Percentiles rank a stretch among this genome's conserved stretches.
phyloP scores from a whole-genome alignment of 2,329 filamentous ascomycete species.

The Colletotrichum lini region DNA sequence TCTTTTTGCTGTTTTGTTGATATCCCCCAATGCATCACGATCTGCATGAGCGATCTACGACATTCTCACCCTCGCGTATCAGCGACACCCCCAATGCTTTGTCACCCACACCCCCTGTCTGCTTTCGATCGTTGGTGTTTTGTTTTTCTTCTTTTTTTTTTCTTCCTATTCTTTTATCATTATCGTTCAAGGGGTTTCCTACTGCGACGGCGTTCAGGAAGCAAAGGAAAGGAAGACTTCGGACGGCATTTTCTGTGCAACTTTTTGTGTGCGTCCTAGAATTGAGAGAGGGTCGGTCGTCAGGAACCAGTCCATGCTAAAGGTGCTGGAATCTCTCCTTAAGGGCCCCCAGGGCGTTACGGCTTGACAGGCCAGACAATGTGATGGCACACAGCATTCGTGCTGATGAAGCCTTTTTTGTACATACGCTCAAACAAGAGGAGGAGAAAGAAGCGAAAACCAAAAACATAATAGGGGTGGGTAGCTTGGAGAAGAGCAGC shows the following conservation, averaged over 20 bases:
- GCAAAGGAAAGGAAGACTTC: slow-evolving; percentile 34
- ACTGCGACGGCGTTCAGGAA: slow-evolving; percentile 41
- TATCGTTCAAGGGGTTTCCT: slow-evolving; percentile 34
- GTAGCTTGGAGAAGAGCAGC: slow-evolving; percentile 35
- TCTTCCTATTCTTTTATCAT: slow-evolving; percentile 31
- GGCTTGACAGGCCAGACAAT: slow-evolving; percentile 27
- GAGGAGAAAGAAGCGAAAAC: slow-evolving; percentile 28
- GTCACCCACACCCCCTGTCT: slow-evolving; percentile 34
- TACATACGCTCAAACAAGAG: slow-evolving; percentile 31
- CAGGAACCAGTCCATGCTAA: slow-evolving; percentile 45
- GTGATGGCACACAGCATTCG: slow-evolving; percentile 23
- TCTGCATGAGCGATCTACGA: slow-evolving; percentile 67
- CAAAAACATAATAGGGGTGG: slow-evolving; percentile 36
- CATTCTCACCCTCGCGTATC: slow-evolving; percentile 39
- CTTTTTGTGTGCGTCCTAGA: slow-evolving; percentile 48
- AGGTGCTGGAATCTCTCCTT: slow-evolving; percentile 32
- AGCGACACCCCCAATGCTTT: slow-evolving; percentile 42
- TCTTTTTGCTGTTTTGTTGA: slow-evolving; percentile 53
- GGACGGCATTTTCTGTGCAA: slow-evolving; percentile 44
- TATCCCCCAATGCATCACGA: slow-evolving; percentile 59
- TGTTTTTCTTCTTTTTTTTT: slow-evolving; percentile 41
- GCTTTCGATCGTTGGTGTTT: slow-evolving; percentile 45
- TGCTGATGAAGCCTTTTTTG: slow-evolving; percentile 23
- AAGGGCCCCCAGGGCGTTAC: slow-evolving; percentile 28
- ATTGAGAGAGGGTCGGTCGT: slow-evolving; percentile 46